These are phyloP conservation scores for Salix arbutifolia DNA, from an alignment of 345 rosid genomes.

Conservation along the genomic window DNA sequence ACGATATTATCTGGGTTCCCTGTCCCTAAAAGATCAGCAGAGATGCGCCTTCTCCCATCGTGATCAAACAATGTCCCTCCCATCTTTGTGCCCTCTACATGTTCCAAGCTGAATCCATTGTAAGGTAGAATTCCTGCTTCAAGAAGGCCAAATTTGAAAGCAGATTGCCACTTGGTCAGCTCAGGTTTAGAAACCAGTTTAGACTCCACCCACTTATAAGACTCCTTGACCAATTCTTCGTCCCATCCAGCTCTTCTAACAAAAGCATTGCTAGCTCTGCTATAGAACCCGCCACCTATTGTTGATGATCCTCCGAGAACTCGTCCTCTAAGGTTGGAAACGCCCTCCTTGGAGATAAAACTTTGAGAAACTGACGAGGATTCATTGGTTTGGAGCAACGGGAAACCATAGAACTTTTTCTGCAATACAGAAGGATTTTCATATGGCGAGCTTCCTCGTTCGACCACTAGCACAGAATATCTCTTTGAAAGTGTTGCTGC, in stretches of 20 bases:
- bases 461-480: constrained; percentile 57
- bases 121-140: constrained; percentile 70
- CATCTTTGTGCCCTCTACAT: constrained; percentile 66
- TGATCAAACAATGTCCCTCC: constrained; percentile 63
- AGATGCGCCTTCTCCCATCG: constrained; percentile 54
- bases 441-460: constrained; percentile 62
- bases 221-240: constrained; percentile 47
- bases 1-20: constrained; percentile 43
- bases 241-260: constrained; percentile 57
- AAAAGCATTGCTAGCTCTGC: constrained; percentile 60
- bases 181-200: constrained; percentile 51
- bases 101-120: constrained; percentile 63
- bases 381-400: constrained; percentile 54
- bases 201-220: constrained; percentile 72
- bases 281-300: constrained; percentile 68
- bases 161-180: constrained; percentile 65
- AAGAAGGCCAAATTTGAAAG: constrained; percentile 56
- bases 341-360: constrained; percentile 55
- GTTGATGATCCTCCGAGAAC: constrained; percentile 72
- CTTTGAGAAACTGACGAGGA: constrained; percentile 56
- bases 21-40: constrained; percentile 63
- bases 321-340: constrained; percentile 45
- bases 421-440: constrained; percentile 50
- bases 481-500: constrained; percentile 62
- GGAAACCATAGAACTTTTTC: constrained; percentile 41